These are phyloP conservation scores for Limonium bicolor DNA, from an alignment of 148 eudicot genomes.

Conservation along the genomic window DNA sequence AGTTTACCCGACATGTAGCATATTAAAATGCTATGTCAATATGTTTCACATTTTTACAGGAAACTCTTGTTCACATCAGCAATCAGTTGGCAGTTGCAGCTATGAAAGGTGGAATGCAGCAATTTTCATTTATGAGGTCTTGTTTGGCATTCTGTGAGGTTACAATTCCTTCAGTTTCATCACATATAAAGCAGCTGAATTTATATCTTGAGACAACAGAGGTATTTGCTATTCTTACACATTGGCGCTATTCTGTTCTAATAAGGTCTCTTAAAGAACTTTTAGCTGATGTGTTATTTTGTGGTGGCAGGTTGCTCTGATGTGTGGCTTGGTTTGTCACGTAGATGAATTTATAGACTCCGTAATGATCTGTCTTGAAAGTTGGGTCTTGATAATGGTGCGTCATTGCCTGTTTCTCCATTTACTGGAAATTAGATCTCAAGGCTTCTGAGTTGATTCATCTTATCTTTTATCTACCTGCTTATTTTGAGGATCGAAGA, in stretches of 20 bases:
- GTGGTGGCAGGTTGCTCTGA: constrained; percentile 40
- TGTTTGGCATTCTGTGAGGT: constrained; percentile 66
- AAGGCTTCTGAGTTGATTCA: too few species aligned
- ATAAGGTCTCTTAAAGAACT: background rate
- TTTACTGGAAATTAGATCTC: too few species aligned
- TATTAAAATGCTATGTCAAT: background rate
- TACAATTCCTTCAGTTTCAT: constrained; percentile 56
- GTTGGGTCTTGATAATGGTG: constrained; percentile 28
- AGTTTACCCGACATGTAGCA: background rate
- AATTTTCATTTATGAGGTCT: constrained; percentile 36
- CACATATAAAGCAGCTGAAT: constrained; percentile 31
- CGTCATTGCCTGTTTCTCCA: too few species aligned
- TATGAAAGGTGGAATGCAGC: constrained; percentile 21
- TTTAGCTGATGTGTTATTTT: background rate
- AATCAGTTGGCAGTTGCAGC: constrained; percentile 38
- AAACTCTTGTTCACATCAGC: constrained; percentile 52
- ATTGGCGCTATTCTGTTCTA: background rate
- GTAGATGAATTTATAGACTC: constrained; percentile 55
- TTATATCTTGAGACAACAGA: constrained; percentile 70
- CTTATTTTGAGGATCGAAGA: too few species aligned
- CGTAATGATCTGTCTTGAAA: constrained; percentile 35
- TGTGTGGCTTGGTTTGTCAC: constrained; percentile 52
- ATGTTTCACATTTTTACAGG: constrained; percentile 24
- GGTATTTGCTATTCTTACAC: constrained; percentile 17
- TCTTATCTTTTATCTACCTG: too few species aligned